A percentile compares a stretch with the other conserved stretches of the same genome.
These are phyloP conservation scores for Mortierella sp. DNA, from an alignment of 371 early-diverging fungal genomes.

Conservation along the genomic window DNA sequence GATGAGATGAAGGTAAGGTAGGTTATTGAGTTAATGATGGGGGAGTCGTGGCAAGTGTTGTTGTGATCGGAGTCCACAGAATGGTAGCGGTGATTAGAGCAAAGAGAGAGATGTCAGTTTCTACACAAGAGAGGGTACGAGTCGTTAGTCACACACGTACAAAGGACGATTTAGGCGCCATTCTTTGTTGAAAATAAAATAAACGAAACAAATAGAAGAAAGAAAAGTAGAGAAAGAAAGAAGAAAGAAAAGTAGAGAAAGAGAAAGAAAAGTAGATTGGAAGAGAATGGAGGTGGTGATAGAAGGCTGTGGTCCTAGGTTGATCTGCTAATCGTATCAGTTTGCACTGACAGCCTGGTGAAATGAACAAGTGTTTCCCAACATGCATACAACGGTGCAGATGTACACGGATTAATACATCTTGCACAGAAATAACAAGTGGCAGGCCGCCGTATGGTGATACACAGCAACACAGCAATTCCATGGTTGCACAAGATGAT, in stretches of 20 bases:
- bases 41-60: neutral
- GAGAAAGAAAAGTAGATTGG: too few species aligned
- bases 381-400: conserved; percentile 7
- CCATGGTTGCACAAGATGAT: neutral
- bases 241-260: neutral
- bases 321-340: conserved; percentile 1
- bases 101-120: neutral
- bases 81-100: neutral
- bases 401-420: neutral
- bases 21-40: neutral
- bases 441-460: neutral
- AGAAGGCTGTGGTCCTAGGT: neutral
- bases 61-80: neutral
- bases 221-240: neutral
- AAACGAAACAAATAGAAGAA: neutral
- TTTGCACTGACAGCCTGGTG: conserved; percentile 11
- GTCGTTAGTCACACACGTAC: conserved; percentile 8
- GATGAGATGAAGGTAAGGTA: neutral
- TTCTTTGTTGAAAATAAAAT: neutral
- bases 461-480: neutral
- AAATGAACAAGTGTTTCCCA: neutral
- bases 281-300: neutral
- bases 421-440: neutral
- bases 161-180: neutral
- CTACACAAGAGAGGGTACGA: conserved; percentile 5